Evolutionary conservation across 2,329 filamentous ascomycete genomes (phyloP).

Genomic region (Trichoderma hamatum): DNA sequence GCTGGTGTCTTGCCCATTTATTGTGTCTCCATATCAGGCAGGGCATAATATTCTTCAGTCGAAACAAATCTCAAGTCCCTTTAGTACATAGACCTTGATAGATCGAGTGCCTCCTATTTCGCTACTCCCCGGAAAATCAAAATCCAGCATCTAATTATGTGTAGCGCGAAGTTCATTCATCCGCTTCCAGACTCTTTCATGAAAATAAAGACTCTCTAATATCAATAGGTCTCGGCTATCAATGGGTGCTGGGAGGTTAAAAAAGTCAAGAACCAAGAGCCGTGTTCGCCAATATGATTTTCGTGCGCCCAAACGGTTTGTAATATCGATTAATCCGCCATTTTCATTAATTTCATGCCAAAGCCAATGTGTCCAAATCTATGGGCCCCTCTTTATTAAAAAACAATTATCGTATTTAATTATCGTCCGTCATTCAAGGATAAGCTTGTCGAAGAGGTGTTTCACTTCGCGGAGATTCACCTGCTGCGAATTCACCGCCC

Average conservation of each 20-base stretch:
- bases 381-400: not conserved
- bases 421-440: conserved; percentile 31
- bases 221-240: not conserved
- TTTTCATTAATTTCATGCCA: not conserved
- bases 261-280: not conserved
- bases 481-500: conserved; percentile 57
- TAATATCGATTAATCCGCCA: not conserved
- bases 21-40: not conserved
- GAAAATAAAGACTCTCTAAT: not conserved
- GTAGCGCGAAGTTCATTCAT: not conserved
- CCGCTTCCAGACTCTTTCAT: not conserved
- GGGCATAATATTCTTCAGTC: not conserved
- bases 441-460: conserved; percentile 68
- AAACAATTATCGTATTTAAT: not conserved
- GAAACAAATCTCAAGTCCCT: not conserved
- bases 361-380: not conserved
- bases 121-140: not conserved
- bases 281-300: not conserved
- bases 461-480: conserved; percentile 76
- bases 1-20: not conserved
- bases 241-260: not conserved
- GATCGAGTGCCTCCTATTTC: not conserved
- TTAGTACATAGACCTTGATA: not conserved
- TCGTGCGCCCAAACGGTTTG: not conserved
- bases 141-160: not conserved